phyloP scores from a whole-genome alignment of 1,284 basidiomycete genomes.

The Takashimella koratensis region DNA sequence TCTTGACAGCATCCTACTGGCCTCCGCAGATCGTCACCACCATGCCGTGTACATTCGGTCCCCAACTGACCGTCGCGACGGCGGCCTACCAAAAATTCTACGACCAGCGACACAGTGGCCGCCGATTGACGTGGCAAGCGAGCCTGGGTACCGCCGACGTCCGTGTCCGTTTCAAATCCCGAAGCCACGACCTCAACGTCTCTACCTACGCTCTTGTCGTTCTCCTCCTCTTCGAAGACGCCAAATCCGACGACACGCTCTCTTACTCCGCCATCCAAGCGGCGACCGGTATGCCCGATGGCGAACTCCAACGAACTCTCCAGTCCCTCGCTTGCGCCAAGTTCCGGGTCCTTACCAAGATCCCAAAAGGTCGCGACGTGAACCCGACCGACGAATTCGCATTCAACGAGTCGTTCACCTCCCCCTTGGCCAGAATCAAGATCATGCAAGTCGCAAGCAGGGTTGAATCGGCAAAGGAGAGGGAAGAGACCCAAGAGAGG shows the following conservation, averaged over 20 bases:
- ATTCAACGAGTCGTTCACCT: conserved; percentile 80
- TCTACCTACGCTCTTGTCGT: conserved; percentile 88
- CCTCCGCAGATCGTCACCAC: conserved; percentile 61
- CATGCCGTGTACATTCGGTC: conserved; percentile 63
- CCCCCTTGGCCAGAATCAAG: conserved; percentile 84
- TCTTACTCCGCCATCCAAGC: conserved; percentile 44
- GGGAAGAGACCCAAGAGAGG: conserved; percentile 83
- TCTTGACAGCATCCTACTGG: conserved; percentile 93
- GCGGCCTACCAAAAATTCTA: conserved; percentile 88
- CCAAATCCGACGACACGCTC: conserved; percentile 64
- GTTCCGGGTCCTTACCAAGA: conserved; percentile 87
- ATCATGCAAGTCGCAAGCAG: conserved; percentile 82
- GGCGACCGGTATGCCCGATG: conserved; percentile 68
- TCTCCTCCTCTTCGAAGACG: conserved; percentile 78
- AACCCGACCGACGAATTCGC: conserved; percentile 72
- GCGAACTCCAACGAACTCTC: conserved; percentile 81
- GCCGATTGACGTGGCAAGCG: conserved; percentile 89
- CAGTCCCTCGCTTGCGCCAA: conserved; percentile 98
- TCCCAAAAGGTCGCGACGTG: conserved; percentile 82
- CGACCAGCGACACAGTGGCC: conserved; percentile 79
- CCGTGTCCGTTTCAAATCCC: conserved; percentile 71
- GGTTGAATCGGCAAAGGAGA: conserved; percentile 82
- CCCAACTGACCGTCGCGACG: conserved; percentile 61
- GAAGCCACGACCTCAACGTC: conserved; percentile 86
- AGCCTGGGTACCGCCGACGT: conserved; percentile 91